Evolutionary conservation across 192 early-diverging fungal species (phyloP).

Genomic region (Glomus cerebriforme): DNA sequence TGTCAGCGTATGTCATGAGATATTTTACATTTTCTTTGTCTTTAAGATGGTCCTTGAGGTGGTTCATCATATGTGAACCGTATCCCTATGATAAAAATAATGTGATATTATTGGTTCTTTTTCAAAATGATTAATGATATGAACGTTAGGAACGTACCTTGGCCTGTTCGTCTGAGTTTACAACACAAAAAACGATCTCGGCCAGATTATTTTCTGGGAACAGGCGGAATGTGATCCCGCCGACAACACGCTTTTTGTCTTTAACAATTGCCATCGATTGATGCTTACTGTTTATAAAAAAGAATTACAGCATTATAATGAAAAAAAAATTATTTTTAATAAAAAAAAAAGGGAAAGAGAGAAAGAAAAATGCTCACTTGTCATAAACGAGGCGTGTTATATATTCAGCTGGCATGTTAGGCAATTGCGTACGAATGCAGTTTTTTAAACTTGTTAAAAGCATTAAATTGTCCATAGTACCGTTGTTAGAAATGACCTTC

Average conservation of each 20-base stretch:
- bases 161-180: constrained; percentile 89
- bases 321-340: neutral
- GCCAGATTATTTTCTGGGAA: constrained; percentile 91
- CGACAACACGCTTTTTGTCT: constrained; percentile 69
- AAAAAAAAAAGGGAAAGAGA: too few relatives aligned
- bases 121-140: neutral
- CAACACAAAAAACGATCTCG: constrained; percentile 99
- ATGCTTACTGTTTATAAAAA: constrained; percentile 61
- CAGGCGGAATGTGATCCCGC: constrained; percentile 91
- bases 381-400: constrained; percentile 97
- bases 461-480: constrained; percentile 75
- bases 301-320: too few relatives aligned
- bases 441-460: constrained; percentile 94
- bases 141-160: constrained; percentile 46
- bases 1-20: constrained; percentile 98
- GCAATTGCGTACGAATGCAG: constrained; percentile 95
- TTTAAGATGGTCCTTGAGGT: constrained; percentile 93
- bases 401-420: constrained; percentile 99
- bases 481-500: constrained; percentile 82
- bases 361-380: constrained; percentile 41
- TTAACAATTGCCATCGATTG: constrained; percentile 76
- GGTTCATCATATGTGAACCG: constrained; percentile 92
- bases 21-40: constrained; percentile 72
- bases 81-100: constrained; percentile 64
- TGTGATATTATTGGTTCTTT: neutral